Evolutionary conservation across 1,139 yeast genomes (phyloP), one percentile per base, ranked within the genome.

Genomic region (Nakaseomyces nivariensis): DNA sequence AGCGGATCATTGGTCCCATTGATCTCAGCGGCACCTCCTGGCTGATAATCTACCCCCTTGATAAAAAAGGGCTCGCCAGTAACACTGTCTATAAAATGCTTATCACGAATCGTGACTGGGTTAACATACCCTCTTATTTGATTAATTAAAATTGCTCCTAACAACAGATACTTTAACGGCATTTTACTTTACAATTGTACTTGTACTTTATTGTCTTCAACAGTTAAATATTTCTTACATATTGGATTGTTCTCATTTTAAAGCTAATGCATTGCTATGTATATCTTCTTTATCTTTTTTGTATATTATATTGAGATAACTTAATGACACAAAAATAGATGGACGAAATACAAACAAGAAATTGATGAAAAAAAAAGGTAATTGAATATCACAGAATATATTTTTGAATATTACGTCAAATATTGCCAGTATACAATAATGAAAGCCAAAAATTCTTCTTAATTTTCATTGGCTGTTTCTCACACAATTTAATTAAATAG

Each of bases 1-100:
- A 90, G 72, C 0, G 95, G 96, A 60, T 89, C 61, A 2, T 63
- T 63, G 7, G 60, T 55, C 1, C 66, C 70, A 40, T 77, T 76
- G 0, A 75, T 76, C 0, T 78, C 84, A 0, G 95, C 82, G 0
- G 95, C 80, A 0, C 95, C 96, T 26, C 95, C 95, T 0, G 95
- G 95, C 64, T 87, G 96, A 63, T 88, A 88, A 62, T 87, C 96
- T 9, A 79, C 75, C 33, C 96, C 96, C 62, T 78, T 81, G 42
- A 92, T 75, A 59, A 77, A 82, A 62, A 92, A 92, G 1, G 94
- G 92, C 54, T 81, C 81, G 41, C 78, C 73, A 1, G 95, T 85
- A n/a, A 80, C 76, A 2, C 88, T 75, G 60, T 89, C 89, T 47
- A 82, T 73, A 60, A 92, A 90, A 60, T 81, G 84, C 40, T 81